These are phyloP conservation scores for Globisporangium cederbergense DNA, from an alignment of 352 stramenopile species.

Conservation along the genomic window DNA sequence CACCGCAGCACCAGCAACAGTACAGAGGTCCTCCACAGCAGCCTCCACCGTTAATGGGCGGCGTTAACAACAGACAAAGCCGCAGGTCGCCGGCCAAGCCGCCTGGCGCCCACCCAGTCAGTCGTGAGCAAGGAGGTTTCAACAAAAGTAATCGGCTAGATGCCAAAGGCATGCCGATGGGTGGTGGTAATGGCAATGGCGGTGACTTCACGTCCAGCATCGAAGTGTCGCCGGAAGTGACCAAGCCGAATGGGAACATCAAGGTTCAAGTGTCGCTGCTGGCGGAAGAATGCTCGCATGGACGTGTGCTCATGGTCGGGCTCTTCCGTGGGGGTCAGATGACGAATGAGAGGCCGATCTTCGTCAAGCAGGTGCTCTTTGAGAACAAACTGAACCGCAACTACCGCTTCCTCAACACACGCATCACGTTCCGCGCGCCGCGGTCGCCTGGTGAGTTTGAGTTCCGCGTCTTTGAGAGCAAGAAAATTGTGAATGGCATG, in stretches of 20 bases:
- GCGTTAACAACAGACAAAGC: slow-evolving; percentile 14
- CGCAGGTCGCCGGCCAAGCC: slow-evolving; percentile 34
- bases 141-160: slow-evolving; percentile 19
- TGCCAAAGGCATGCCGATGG: neutral
- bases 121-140: slow-evolving; percentile 10
- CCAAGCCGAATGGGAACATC: slow-evolving; percentile 75
- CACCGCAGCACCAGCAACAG: slow-evolving; percentile 18
- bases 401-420: slow-evolving; percentile 60
- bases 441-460: slow-evolving; percentile 81
- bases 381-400: slow-evolving; percentile 72
- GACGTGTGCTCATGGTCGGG: slow-evolving; percentile 67
- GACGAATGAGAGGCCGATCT: slow-evolving; percentile 80
- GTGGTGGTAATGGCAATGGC: slow-evolving; percentile 19
- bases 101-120: neutral
- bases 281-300: slow-evolving; percentile 51
- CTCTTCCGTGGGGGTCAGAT: slow-evolving; percentile 74
- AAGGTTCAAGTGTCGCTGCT: slow-evolving; percentile 68
- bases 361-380: slow-evolving; percentile 81
- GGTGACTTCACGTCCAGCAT: slow-evolving; percentile 17
- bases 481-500: slow-evolving; percentile 28
- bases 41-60: neutral
- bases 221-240: slow-evolving; percentile 54
- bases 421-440: slow-evolving; percentile 78
- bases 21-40: neutral
- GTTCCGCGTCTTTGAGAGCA: slow-evolving; percentile 80